These are phyloP conservation scores for Suillus variegatus DNA, from an alignment of 768 basidiomycete species.

Conservation along the genomic window DNA sequence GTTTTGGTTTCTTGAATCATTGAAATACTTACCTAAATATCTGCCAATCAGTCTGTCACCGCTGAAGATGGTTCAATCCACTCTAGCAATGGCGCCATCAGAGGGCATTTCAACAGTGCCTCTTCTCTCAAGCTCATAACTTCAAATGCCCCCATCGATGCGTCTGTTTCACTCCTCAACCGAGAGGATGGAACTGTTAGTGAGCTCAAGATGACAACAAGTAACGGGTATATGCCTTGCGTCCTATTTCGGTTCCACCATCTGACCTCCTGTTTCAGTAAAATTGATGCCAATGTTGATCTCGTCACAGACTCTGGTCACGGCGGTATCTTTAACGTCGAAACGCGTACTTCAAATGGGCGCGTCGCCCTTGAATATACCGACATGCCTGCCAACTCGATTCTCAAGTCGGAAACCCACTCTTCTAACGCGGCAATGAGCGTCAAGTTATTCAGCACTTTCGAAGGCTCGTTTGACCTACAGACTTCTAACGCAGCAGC, in stretches of 20 bases:
- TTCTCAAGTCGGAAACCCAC: constrained; percentile 29
- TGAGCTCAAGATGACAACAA: constrained; percentile 35
- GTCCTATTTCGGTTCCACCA: neutral
- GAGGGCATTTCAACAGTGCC: constrained; percentile 41
- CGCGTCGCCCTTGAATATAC: constrained; percentile 29
- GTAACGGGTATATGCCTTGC: constrained; percentile 36
- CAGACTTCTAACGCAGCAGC: constrained; percentile 23
- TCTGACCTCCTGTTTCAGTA: constrained; percentile 25
- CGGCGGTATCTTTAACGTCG: constrained; percentile 36
- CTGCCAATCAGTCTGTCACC: constrained; percentile 32
- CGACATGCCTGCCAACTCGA: constrained; percentile 37
- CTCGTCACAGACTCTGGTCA: constrained; percentile 32
- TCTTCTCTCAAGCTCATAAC: constrained; percentile 36
- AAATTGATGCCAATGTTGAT: constrained; percentile 31
- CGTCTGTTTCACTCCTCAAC: constrained; percentile 39
- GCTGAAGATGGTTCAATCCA: constrained; percentile 26
- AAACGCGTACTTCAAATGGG: constrained; percentile 30
- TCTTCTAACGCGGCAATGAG: constrained; percentile 30
- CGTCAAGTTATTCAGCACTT: constrained; percentile 36
- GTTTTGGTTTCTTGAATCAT: neutral
- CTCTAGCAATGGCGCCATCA: constrained; percentile 49
- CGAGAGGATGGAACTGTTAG: constrained; percentile 24
- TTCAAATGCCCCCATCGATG: constrained; percentile 42
- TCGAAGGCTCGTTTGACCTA: constrained; percentile 43
- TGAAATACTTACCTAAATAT: neutral